These are phyloP conservation scores for Neurospora cerealis DNA, from an alignment of 495 filamentous ascomycete genomes.

Conservation along the genomic window DNA sequence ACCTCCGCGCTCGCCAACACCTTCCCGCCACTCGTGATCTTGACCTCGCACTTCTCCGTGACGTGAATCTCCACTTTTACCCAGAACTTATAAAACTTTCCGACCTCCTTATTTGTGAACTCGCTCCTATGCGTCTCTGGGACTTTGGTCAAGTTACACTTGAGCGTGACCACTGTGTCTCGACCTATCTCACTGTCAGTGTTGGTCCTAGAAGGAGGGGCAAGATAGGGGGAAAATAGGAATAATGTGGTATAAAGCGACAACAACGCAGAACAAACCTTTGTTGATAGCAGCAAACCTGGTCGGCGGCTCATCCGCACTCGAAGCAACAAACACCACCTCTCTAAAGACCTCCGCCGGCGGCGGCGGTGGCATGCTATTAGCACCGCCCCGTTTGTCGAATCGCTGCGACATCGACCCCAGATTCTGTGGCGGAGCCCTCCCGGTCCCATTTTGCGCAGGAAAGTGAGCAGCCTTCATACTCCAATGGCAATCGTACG, in stretches of 20 bases:
- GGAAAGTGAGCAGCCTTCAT: slow-evolving; percentile 11
- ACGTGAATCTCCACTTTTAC: slow-evolving; percentile 14
- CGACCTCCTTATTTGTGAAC: slow-evolving; percentile 1
- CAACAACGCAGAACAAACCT: slow-evolving; percentile 1
- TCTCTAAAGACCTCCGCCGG: slow-evolving; percentile 7
- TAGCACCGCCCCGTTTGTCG: not conserved
- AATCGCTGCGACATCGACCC: not conserved
- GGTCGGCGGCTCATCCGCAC: slow-evolving; percentile 7
- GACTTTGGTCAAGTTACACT: slow-evolving; percentile 15
- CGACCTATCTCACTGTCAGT: slow-evolving; percentile 1
- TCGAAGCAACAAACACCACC: slow-evolving; percentile 14
- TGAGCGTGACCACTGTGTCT: slow-evolving; percentile 4
- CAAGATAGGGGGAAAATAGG: not conserved
- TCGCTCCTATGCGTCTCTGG: slow-evolving; percentile 1
- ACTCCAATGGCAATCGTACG: slow-evolving; percentile 14
- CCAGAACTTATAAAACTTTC: slow-evolving; percentile 13
- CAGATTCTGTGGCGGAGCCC: not conserved
- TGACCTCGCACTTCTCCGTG: slow-evolving; percentile 8
- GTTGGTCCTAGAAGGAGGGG: not conserved
- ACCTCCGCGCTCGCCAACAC: slow-evolving; percentile 3
- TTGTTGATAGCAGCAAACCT: slow-evolving; percentile 4
- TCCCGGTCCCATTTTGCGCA: not conserved
- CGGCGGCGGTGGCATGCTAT: not conserved
- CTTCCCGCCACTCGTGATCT: slow-evolving; percentile 11
- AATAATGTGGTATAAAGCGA: not conserved